A percentile compares a stretch with the other conserved stretches of the same genome.
Conservation (phyloP, 345 rosid genomes). For the Cardamine chenopodiifolia region DNA sequence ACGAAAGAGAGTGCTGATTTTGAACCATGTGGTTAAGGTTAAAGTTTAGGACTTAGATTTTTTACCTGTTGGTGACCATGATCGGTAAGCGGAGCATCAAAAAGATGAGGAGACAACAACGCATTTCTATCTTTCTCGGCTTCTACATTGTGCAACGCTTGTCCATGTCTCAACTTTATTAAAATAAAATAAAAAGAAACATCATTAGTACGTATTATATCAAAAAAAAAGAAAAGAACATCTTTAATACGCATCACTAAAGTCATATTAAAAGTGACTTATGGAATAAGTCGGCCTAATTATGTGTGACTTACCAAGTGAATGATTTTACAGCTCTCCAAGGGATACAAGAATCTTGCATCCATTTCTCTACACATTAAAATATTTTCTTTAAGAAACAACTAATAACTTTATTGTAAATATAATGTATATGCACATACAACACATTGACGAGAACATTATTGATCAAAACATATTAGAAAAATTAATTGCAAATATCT, state of each 20-base stretch:
- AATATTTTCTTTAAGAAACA: constrained; percentile 12
- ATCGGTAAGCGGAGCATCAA: constrained; percentile 66
- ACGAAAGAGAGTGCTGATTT: background rate
- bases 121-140: constrained; percentile 50
- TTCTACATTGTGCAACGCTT: constrained; percentile 67
- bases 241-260: background rate
- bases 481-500: background rate
- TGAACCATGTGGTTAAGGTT: background rate
- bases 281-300: background rate
- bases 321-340: constrained; percentile 54
- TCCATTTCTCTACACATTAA: constrained; percentile 39
- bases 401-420: background rate
- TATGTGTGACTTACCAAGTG: constrained; percentile 50
- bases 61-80: constrained; percentile 61
- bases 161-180: constrained; percentile 71
- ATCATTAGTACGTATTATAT: background rate
- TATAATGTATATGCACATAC: background rate
- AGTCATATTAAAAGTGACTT: background rate
- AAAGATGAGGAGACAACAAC: constrained; percentile 53
- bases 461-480: background rate
- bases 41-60: background rate
- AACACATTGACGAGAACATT: background rate
- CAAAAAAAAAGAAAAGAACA: no score
- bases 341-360: constrained; percentile 48
- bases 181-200: background rate